A percentile compares a stretch with the other conserved stretches of the same genome.
phyloP scores from a whole-genome alignment of 2,329 filamentous ascomycete genomes.

The Biscogniauxia mediterranea region DNA sequence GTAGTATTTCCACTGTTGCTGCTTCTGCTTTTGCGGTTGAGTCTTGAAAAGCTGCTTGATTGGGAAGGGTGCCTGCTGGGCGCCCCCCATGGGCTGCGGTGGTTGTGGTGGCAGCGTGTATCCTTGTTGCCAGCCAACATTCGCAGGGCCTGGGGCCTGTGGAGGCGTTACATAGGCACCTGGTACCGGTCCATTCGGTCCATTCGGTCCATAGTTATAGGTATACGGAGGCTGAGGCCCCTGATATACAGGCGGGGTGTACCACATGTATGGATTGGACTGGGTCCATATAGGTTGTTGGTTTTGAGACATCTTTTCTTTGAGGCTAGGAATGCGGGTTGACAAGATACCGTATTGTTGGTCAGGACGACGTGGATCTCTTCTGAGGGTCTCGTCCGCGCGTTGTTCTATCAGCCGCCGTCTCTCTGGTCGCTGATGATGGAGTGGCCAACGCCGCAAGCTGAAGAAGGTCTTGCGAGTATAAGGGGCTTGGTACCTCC shows the following conservation, averaged over 20 bases:
- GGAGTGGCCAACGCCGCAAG: constrained; percentile 48
- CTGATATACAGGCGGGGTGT: no score
- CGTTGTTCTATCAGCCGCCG: constrained; percentile 31
- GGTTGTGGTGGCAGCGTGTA: no score
- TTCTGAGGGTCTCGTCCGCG: constrained; percentile 27
- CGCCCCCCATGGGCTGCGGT: no score
- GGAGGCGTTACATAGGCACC: no score
- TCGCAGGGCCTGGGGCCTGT: no score
- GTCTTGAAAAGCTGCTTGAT: constrained; percentile 1
- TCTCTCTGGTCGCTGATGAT: constrained; percentile 35
- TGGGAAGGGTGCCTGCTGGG: background rate
- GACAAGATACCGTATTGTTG: constrained; percentile 28
- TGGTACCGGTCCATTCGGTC: no score
- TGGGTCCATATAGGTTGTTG: no score
- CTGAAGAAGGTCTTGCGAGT: constrained; percentile 40
- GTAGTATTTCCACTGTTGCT: no score
- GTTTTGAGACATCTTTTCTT: background rate
- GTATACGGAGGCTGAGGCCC: no score
- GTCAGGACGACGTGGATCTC: constrained; percentile 29
- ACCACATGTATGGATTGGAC: no score
- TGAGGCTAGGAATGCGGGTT: constrained; percentile 15
- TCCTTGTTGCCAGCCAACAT: no score
- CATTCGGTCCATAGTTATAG: no score
- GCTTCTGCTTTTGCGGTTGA: constrained; percentile 15
- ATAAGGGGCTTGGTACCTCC: constrained; percentile 30